These are phyloP conservation scores for Chytridium lagenaria DNA, from an alignment of 371 early-diverging fungal species.

Conservation along the genomic window DNA sequence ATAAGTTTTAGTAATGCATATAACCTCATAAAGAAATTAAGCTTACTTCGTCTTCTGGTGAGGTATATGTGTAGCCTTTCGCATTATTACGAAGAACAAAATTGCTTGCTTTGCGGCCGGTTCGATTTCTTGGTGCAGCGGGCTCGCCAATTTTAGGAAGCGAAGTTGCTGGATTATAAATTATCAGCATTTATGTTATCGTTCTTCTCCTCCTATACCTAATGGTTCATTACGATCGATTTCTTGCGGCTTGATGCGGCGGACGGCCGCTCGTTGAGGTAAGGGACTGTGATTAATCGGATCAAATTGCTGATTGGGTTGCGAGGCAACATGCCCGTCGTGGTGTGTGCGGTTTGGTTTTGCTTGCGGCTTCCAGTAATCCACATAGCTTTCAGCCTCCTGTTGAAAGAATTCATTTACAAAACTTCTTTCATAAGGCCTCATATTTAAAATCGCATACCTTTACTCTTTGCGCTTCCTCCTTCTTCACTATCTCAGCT, in stretches of 20 bases:
- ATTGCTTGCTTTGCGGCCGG: not conserved
- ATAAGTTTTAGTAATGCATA: not conserved
- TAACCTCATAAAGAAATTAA: not conserved
- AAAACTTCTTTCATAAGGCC: no score
- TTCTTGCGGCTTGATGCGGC: not conserved
- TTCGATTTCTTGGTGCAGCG: not conserved
- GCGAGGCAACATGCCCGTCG: no score
- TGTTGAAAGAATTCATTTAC: no score
- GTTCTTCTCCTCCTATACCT: no score
- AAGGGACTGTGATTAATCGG: constrained; percentile 4
- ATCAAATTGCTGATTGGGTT: not conserved
- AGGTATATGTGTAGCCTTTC: not conserved
- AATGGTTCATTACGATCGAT: no score
- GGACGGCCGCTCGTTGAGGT: not conserved
- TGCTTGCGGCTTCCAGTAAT: not conserved
- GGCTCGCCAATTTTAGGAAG: not conserved
- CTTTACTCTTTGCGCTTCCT: not conserved
- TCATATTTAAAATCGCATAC: not conserved
- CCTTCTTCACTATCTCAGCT: not conserved
- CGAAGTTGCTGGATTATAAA: not conserved
- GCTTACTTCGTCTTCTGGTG: not conserved
- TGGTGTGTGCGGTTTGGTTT: not conserved
- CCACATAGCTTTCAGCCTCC: not conserved
- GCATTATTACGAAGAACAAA: not conserved
- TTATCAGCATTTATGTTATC: not conserved